Evolutionary conservation across 2,329 filamentous ascomycete species (phyloP).

Genomic region (Colletotrichum destructivum): DNA sequence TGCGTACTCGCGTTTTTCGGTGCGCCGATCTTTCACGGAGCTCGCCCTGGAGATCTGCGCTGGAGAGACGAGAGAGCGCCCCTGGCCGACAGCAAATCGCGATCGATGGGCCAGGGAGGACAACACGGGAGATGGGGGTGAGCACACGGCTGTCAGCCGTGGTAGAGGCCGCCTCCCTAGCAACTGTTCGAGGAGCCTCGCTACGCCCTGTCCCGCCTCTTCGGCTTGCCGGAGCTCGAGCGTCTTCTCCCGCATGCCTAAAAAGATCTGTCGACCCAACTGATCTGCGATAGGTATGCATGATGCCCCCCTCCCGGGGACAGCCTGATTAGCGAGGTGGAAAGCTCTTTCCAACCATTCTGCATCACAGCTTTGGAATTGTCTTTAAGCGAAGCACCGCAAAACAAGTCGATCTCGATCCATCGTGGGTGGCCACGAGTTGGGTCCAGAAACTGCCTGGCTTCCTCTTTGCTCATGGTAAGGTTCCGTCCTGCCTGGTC

Average conservation of each 20-base stretch:
- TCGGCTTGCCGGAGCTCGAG: conserved; percentile 5
- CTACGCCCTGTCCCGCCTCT: conserved; percentile 7
- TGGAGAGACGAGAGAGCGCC: background rate
- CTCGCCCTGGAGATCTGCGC: conserved; percentile 30
- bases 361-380: background rate
- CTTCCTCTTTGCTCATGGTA: background rate
- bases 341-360: background rate
- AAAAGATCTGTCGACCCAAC: conserved; percentile 14
- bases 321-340: conserved; percentile 2
- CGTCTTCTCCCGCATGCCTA: conserved; percentile 1
- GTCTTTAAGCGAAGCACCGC: background rate
- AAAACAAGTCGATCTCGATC: background rate
- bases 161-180: background rate
- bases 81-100: conserved; percentile 19
- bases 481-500: background rate
- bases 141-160: background rate
- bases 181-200: conserved; percentile 6
- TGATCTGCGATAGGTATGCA: conserved; percentile 20
- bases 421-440: background rate
- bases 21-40: conserved; percentile 33
- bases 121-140: background rate
- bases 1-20: conserved; percentile 17
- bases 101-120: conserved; percentile 2
- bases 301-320: background rate
- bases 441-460: background rate